phyloP scores from a whole-genome alignment of 805 yeast species.

The Blastobotrys parvus region DNA sequence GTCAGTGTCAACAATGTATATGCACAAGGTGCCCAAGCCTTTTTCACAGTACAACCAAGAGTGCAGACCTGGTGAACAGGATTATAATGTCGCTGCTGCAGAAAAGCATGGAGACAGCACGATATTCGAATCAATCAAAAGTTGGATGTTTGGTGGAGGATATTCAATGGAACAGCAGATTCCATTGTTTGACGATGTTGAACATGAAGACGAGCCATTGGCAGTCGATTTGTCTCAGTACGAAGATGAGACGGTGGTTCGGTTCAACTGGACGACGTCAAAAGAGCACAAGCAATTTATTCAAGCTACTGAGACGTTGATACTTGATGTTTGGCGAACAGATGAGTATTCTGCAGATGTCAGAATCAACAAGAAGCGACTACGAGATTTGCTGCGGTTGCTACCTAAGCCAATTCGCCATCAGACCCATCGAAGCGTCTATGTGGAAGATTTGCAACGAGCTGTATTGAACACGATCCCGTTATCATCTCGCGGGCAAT shows the following conservation, averaged over 20 bases:
- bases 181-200: too few species aligned
- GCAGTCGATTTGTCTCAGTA: conserved; percentile 29
- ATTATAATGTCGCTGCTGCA: too few species aligned
- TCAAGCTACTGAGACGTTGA: conserved; percentile 18
- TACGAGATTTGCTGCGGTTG: conserved; percentile 16
- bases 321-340: conserved; percentile 22
- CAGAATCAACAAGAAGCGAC: conserved; percentile 14
- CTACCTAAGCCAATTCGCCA: conserved; percentile 19
- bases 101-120: too few species aligned
- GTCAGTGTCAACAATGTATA: too few species aligned
- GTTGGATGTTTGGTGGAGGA: too few species aligned
- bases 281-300: conserved; percentile 17
- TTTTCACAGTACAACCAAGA: too few species aligned
- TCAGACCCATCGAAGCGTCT: conserved; percentile 9
- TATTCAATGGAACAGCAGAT: too few species aligned
- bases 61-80: too few species aligned
- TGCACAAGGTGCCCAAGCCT: too few species aligned
- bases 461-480: conserved; percentile 22
- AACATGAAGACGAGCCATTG: neutral
- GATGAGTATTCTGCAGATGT: conserved; percentile 17
- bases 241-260: conserved; percentile 36
- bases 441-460: conserved; percentile 22
- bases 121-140: too few species aligned
- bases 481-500: conserved; percentile 22
- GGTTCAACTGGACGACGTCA: conserved; percentile 28